Evolutionary conservation across 305 asterid species (phyloP).

Genomic region (Fraxinus velutina): DNA sequence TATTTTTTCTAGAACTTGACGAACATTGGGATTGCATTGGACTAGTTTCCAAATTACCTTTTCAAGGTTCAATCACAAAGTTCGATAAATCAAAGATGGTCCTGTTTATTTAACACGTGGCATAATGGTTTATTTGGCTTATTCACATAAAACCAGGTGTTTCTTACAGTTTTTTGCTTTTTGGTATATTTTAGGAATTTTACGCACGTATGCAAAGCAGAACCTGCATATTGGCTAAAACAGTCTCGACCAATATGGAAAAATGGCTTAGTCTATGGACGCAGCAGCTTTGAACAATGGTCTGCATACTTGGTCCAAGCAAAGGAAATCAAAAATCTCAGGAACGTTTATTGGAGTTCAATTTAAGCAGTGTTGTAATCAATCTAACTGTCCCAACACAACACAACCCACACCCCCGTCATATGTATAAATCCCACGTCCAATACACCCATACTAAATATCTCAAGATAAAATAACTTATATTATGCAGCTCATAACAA

Average conservation of each 20-base stretch:
- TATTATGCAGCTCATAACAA: slow-evolving; percentile 7
- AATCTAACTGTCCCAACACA: neutral
- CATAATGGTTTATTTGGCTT: neutral
- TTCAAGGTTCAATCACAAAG: neutral
- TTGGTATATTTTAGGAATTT: neutral
- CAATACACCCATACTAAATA: neutral
- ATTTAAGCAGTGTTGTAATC: neutral
- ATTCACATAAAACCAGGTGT: neutral
- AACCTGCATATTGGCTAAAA: neutral
- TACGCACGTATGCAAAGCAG: neutral
- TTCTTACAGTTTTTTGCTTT: neutral
- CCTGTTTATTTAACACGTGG: neutral
- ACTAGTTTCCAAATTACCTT: neutral
- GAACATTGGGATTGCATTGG: neutral
- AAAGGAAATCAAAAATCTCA: neutral
- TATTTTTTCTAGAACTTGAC: neutral
- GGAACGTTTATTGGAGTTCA: neutral
- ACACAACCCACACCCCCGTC: neutral
- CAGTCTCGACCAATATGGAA: neutral
- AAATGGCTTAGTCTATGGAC: neutral
- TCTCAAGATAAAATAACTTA: neutral
- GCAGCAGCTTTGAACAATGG: neutral
- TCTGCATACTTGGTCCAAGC: neutral
- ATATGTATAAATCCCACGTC: slow-evolving; percentile 10
- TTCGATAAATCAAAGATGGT: neutral